Evolutionary conservation across 2,329 filamentous ascomycete species (phyloP).

Genomic region (Chaetomiaceae sp.): DNA sequence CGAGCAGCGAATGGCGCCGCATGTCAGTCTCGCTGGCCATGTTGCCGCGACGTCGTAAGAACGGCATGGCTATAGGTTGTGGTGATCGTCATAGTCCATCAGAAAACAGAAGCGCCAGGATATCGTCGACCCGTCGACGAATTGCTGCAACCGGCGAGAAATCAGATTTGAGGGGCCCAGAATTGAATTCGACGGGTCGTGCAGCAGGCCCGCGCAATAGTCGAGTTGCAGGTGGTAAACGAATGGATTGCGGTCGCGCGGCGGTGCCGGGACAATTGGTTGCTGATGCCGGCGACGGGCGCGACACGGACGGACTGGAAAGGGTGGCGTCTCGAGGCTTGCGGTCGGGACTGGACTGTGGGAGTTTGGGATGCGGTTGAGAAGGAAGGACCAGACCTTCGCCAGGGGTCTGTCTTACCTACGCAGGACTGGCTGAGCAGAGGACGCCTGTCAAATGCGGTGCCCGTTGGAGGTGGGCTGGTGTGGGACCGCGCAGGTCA

Average conservation of each 20-base stretch:
- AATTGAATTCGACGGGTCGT: background rate
- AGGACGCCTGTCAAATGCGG: too few species aligned
- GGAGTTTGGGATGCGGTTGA: background rate
- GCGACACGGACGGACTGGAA: too few species aligned
- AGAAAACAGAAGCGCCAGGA: conserved; percentile 9
- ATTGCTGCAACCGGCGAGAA: too few species aligned
- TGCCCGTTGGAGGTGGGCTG: conserved; percentile 16
- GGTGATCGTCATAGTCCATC: conserved; percentile 25
- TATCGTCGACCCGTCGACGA: too few species aligned
- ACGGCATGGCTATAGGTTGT: conserved; percentile 44
- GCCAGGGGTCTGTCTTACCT: too few species aligned
- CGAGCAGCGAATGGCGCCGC: conserved; percentile 44
- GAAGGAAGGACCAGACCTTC: conserved; percentile 5
- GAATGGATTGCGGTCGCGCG: conserved; percentile 12
- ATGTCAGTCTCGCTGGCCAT: conserved; percentile 54
- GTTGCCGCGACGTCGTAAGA: conserved; percentile 56
- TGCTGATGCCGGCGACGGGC: background rate
- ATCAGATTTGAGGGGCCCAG: background rate
- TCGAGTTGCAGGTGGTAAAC: conserved; percentile 4
- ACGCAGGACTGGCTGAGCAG: conserved; percentile 2
- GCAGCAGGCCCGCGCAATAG: background rate
- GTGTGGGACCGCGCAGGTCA: conserved; percentile 14
- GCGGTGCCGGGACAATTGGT: background rate
- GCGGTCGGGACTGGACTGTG: background rate
- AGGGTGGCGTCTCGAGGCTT: background rate